Evolutionary conservation across 768 basidiomycete species (phyloP).

Genomic region (Mycena amicta): DNA sequence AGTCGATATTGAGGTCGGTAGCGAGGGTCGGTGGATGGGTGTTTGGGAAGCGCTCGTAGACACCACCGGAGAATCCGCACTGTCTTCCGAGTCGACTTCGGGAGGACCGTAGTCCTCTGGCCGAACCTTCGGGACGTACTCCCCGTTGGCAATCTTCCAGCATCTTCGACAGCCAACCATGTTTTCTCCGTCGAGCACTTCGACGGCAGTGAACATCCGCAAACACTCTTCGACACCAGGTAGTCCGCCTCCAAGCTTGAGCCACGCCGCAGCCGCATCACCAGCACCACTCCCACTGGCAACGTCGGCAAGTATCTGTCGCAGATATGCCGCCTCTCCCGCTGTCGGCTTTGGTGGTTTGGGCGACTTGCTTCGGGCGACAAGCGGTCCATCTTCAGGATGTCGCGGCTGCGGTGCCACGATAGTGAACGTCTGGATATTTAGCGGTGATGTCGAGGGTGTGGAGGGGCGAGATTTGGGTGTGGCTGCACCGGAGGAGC

Average conservation of each 20-base stretch:
- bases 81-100: conserved; percentile 33
- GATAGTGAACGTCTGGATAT: conserved; percentile 23
- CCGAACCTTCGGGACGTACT: conserved; percentile 35
- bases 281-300: conserved; percentile 27
- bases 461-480: conserved; percentile 10
- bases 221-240: conserved; percentile 78
- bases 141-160: conserved; percentile 87
- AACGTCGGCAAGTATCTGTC: conserved; percentile 68
- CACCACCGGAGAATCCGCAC: conserved; percentile 28
- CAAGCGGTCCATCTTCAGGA: conserved; percentile 14
- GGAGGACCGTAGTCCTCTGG: conserved; percentile 15
- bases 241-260: conserved; percentile 40
- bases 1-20: conserved; percentile 44
- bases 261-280: conserved; percentile 13
- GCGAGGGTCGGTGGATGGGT: conserved; percentile 23
- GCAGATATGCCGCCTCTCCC: conserved; percentile 68
- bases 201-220: conserved; percentile 89
- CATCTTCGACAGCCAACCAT: conserved; percentile 91
- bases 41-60: not conserved
- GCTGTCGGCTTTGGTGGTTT: conserved; percentile 56
- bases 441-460: conserved; percentile 1
- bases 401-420: conserved; percentile 23
- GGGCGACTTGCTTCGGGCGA: conserved; percentile 42
- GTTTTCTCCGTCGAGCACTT: conserved; percentile 91
- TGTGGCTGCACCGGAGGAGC: conserved; percentile 2